Base-by-base conservation (phyloP, 495 filamentous ascomycete species). In the Podospora sp. region DNA sequence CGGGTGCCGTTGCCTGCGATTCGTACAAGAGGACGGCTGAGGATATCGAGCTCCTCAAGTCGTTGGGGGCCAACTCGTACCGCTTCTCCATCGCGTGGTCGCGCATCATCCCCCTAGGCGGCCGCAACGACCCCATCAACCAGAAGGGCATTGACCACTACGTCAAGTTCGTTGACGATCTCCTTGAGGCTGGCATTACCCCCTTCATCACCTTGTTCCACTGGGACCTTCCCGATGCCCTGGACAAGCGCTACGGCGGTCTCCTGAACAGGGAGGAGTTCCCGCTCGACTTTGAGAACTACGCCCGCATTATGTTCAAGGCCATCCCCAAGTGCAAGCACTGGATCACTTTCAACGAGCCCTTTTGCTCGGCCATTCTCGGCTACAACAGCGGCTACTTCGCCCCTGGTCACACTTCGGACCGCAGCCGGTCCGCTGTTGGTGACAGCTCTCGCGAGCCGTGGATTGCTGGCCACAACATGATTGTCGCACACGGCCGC, bases 71-170 rank as follows among this genome's bases (percentile, higher is more conserved):
- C 60, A 83, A 82, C 65, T 83, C 84, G 33, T 92, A 92, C 77
- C 88, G 89, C 66, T 93, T 93, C 77, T 92, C 90, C 29, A 77
- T 92, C 61, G 89, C 89, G 51, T 92, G 90, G 91, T 87, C 82
- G 26, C 86, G 90, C 52, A 85, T 92, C 68, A 91, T 92, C 68
- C 90, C 90, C 24, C 76, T 87, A 57, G 86, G 87, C 62, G 84
- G 86, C 53, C 85, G 86, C 66, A 84, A 85, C 69, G 86, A 88
- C 69, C 84, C 85, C 40, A 73, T 88, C 74, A 89, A 88, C 76
- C 83, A 85, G 69, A 80, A 79, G 40, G 86, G 86, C 29, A 76
- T 89, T 29, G 80, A 85, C 68, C 83, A 87, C 76, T 89, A 88
- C 72, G 79, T 84, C 66, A 83, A 86, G 73, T 87, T 88, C 57